Base-by-base conservation (phyloP, 2,329 filamentous ascomycete species). In the Calonectria honghensis region DNA sequence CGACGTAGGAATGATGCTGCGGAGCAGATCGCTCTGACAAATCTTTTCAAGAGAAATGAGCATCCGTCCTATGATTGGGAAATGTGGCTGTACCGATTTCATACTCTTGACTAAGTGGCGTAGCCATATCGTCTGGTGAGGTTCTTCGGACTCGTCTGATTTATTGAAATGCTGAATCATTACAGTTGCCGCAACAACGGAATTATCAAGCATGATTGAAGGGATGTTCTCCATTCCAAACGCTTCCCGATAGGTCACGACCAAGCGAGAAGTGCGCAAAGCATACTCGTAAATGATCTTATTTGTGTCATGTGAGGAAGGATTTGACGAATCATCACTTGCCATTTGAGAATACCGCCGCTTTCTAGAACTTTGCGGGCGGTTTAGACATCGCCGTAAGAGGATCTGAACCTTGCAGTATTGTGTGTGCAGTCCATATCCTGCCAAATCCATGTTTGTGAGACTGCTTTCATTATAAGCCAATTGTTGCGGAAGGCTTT, bases 161-260 rank as follows among this genome's bases (percentile, higher is more conserved):
- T 66, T 70, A 18, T 54, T 45, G n/a, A 72, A 35, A 41, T 75
- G 50, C 24, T 20, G 4, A 16, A 75, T 66, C 73, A 75, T 75
- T 18, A 24, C 51, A 18, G 69, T 75, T 7, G 70, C 73, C 24
- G 69, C 73, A 24, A 72, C 57, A 6, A 73, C 73, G n/a, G 73
- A 57, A 41, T 75, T 75, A 29, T 75, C 73, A 16, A 75, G 69
- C 69, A 75, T 72, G n/a, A 75, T 75, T 6, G 73, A 75, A 24
- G 73, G 73, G n/a, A 75, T 75, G 9, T 75, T 70, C 18, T 75
- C 73, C 64, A 75, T 65, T 6, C 73, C 73, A 67, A 75, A 72
- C 6, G 65, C 73, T 52, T 75, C 73, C 37, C 73, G 69, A 29
- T 75, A 75, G 27, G 73, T 75, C 27, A 75, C 70, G 20, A 75